Conservation (phyloP, 805 yeast genomes). For the Metschnikowia santaceciliae region DNA sequence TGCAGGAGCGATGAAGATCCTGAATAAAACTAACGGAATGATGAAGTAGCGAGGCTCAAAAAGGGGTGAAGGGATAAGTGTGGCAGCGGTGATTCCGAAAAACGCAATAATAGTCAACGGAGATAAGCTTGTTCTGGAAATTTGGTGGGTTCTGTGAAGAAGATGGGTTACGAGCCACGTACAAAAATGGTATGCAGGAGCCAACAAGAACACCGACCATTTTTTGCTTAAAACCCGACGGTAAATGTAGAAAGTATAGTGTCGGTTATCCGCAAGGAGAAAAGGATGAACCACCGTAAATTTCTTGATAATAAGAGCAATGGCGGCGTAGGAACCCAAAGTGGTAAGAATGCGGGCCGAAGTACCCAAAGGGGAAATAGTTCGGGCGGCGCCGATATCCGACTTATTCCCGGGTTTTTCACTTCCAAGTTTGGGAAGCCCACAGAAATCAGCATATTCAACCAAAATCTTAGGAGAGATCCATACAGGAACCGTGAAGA, state of each 20-base stretch:
- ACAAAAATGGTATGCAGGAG: conserved; percentile 71
- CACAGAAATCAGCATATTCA: conserved; percentile 33
- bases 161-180: conserved; percentile 26
- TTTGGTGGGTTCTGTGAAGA: not conserved
- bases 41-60: conserved; percentile 94
- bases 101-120: conserved; percentile 47
- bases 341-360: not conserved
- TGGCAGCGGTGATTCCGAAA: conserved; percentile 48
- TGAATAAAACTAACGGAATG: conserved; percentile 72
- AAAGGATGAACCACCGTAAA: conserved; percentile 86
- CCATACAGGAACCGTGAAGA: conserved; percentile 79
- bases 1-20: conserved; percentile 43
- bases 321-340: conserved; percentile 17
- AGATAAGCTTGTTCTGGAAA: conserved; percentile 16
- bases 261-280: conserved; percentile 89
- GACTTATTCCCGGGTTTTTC: too few relatives aligned
- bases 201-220: conserved; percentile 44
- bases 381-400: too few relatives aligned
- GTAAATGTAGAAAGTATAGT: conserved; percentile 85
- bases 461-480: conserved; percentile 39
- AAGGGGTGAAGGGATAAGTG: conserved; percentile 84
- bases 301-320: conserved; percentile 47
- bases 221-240: conserved; percentile 54
- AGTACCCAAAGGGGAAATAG: too few relatives aligned
- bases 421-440: not conserved